Evolutionary conservation across 169 alveolate genomes (phyloP).

Genomic region (Besnoitia besnoiti): DNA sequence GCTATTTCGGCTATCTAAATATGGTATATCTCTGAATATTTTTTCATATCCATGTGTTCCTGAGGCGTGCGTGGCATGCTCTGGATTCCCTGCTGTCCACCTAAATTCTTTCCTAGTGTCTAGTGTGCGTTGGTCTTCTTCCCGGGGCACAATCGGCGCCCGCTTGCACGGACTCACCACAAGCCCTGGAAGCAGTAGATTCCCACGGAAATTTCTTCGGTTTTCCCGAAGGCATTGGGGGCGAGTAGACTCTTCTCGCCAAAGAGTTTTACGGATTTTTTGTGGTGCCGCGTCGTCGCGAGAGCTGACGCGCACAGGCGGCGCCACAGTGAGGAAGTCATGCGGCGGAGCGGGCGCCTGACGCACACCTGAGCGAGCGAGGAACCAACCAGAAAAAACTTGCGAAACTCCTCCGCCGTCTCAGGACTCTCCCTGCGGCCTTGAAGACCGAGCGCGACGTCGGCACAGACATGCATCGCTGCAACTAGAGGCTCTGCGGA

Average conservation of each 20-base stretch:
- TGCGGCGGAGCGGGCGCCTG: constrained; percentile 40
- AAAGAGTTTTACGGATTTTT: not conserved
- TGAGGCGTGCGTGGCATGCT: too few species aligned
- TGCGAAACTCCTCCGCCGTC: too few species aligned
- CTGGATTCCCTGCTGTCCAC: not conserved
- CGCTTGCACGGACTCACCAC: not conserved
- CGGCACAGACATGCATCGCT: too few species aligned
- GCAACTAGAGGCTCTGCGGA: too few species aligned
- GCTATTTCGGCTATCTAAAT: too few species aligned
- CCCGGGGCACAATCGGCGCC: too few species aligned
- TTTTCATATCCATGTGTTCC: too few species aligned
- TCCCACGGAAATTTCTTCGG: not conserved
- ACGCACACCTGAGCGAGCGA: not conserved
- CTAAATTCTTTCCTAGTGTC: not conserved
- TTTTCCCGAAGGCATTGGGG: not conserved
- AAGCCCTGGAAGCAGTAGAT: constrained; percentile 34
- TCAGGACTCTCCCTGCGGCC: too few species aligned
- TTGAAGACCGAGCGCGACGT: too few species aligned
- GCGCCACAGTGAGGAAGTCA: constrained; percentile 11
- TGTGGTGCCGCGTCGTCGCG: not conserved
- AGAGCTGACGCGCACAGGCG: not conserved
- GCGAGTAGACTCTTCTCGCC: not conserved
- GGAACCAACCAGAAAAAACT: too few species aligned
- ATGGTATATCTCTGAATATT: too few species aligned
- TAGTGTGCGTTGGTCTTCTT: too few species aligned